These are phyloP conservation scores for Glarea lozoyensis DNA, from an alignment of 495 filamentous ascomycete species.

Conservation along the genomic window DNA sequence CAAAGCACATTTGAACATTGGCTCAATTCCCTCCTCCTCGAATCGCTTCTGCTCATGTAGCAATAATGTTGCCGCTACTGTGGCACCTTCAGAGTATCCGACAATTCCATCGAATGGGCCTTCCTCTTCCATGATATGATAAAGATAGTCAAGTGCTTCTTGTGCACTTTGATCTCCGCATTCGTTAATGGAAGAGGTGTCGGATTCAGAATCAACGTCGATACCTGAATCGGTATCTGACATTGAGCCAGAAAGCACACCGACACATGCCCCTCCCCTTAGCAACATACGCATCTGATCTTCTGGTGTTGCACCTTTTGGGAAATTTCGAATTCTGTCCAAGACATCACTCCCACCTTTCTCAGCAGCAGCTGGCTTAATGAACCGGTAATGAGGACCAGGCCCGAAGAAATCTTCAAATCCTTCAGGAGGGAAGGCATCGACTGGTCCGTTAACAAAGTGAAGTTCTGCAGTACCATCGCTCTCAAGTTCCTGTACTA, in stretches of 20 bases:
- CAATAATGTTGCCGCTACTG: conserved; percentile 44
- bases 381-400: not conserved
- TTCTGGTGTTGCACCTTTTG: not conserved
- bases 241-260: no score
- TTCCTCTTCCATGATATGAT: conserved; percentile 35
- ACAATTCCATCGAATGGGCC: conserved; percentile 42
- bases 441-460: not conserved
- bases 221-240: no score
- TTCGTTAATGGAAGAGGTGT: not conserved
- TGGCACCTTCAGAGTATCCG: conserved; percentile 55
- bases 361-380: not conserved
- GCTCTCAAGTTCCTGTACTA: not conserved
- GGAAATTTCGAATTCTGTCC: not conserved
- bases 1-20: conserved; percentile 45
- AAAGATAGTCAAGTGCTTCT: conserved; percentile 25
- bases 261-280: not conserved
- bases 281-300: not conserved
- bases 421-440: not conserved
- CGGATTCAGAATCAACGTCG: no score
- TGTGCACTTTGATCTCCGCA: conserved; percentile 15
- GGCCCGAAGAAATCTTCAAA: not conserved
- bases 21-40: conserved; percentile 26
- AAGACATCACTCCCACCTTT: not conserved
- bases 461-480: not conserved
- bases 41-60: conserved; percentile 36